phyloP scores from a whole-genome alignment of 2,329 filamentous ascomycete genomes.

The Stachybotrys echinatus region DNA sequence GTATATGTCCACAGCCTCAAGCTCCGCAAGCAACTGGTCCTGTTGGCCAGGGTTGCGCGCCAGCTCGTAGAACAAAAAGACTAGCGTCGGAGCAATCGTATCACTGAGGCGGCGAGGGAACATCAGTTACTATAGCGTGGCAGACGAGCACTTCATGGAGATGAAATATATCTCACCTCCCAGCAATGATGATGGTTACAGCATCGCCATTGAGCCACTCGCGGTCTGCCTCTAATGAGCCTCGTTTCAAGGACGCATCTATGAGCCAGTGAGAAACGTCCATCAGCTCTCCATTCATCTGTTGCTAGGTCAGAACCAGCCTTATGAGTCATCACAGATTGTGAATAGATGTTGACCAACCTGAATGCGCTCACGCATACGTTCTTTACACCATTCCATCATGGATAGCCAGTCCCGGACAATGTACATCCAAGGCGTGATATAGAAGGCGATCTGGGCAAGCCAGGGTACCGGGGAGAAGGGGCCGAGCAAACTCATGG shows the following conservation, averaged over 20 bases:
- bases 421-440: conserved; percentile 8
- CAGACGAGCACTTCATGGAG: not conserved
- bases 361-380: conserved; percentile 9
- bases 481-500: conserved; percentile 20
- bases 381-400: conserved; percentile 13
- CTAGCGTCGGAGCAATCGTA: conserved; percentile 10
- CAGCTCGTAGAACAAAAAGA: conserved; percentile 11
- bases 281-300: not conserved
- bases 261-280: not conserved
- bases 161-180: conserved; percentile 9
- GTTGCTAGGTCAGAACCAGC: no score
- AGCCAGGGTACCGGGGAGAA: conserved; percentile 21
- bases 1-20: conserved; percentile 9
- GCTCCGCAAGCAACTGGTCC: conserved; percentile 2
- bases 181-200: conserved; percentile 14
- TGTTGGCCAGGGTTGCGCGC: conserved; percentile 9
- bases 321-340: not conserved
- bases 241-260: not conserved
- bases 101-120: no score
- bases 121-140: not conserved
- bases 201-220: conserved; percentile 9
- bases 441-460: conserved; percentile 14
- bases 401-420: conserved; percentile 16
- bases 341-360: not conserved
- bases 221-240: not conserved